Percentiles rank a stretch among this genome's conserved stretches.
phyloP scores from a whole-genome alignment of 331 rosid species.

The Pyrus hybrid region DNA sequence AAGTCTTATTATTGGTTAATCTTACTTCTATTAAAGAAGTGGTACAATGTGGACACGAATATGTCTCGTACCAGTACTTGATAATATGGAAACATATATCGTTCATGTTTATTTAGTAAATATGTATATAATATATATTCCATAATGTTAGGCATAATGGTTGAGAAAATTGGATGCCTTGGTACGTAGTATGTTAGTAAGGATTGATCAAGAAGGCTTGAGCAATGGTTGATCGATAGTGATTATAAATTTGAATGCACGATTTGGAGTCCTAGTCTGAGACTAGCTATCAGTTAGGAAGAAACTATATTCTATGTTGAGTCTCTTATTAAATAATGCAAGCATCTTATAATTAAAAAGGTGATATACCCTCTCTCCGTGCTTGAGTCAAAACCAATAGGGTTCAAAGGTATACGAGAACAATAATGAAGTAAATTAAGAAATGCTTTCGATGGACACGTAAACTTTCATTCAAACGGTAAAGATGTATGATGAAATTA shows the following conservation, averaged over 20 bases:
- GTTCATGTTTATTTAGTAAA: background rate
- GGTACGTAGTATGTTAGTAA: background rate
- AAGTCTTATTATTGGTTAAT: no score
- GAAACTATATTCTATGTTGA: background rate
- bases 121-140: background rate
- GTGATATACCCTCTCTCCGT: background rate
- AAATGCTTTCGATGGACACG: constrained; percentile 7
- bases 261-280: background rate
- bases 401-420: background rate
- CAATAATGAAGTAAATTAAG: background rate
- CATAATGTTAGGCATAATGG: constrained; percentile 33
- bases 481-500: constrained; percentile 26
- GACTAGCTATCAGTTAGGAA: constrained; percentile 6
- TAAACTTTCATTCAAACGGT: constrained; percentile 17
- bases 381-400: background rate
- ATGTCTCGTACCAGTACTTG: background rate
- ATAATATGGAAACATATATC: background rate
- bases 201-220: constrained; percentile 15
- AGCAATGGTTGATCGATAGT: background rate
- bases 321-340: background rate
- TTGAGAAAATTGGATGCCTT: constrained; percentile 25
- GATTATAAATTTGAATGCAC: background rate
- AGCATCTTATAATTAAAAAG: background rate
- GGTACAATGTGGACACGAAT: no score
- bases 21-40: no score